Evolutionary conservation across 345 rosid genomes (phyloP), one percentile per base, ranked within the genome.

Genomic region (Boechera stricta): DNA sequence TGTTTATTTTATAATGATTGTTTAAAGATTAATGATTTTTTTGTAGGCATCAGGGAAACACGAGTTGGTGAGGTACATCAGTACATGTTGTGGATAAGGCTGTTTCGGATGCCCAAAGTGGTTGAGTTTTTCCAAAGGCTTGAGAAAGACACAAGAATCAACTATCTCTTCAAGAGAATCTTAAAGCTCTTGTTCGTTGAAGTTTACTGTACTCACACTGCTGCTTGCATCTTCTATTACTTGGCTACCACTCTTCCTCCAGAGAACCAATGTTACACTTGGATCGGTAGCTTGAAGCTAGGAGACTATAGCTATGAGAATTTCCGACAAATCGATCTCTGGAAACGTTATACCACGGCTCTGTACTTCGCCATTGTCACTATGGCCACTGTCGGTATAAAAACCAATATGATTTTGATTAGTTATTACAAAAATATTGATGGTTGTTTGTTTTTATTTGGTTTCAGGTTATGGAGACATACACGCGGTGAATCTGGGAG

Each of bases 401-500:
- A 13, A 10, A 57, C 21, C 18, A 56, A 44, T 7, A 28, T 9
- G 2, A 51, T 52, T 49, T 76, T 70, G 6, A 70, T 52, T 57
- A 28, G 31, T 39, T 58, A 39, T 31, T 15, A 68, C 47, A 49
- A 68, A 76, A 44, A 61, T 5, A 53, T 7, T 60, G 67, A 52
- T 70, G n/a, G 24, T 2, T n/a, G 3, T 13, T 31, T 12, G 26
- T 31, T 21, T 42, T n/a, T 55, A 21, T 77, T 13, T 59, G 48
- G 44, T 28, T 15, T 53, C 86, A 95, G 99, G 99, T 26, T 95
- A 95, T 84, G 99, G 99, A 86, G 99, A 95, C 52, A 87, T 95
- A 75, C 99, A 92, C 59, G 99, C 99, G 3, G 97, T 95, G 74
- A 95, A 95, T 74, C 2, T 91, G 64, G 87, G 99, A 84, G 99